phyloP scores from a whole-genome alignment of 2,329 filamentous ascomycete genomes.

The Paracoccidioides lutzii region DNA sequence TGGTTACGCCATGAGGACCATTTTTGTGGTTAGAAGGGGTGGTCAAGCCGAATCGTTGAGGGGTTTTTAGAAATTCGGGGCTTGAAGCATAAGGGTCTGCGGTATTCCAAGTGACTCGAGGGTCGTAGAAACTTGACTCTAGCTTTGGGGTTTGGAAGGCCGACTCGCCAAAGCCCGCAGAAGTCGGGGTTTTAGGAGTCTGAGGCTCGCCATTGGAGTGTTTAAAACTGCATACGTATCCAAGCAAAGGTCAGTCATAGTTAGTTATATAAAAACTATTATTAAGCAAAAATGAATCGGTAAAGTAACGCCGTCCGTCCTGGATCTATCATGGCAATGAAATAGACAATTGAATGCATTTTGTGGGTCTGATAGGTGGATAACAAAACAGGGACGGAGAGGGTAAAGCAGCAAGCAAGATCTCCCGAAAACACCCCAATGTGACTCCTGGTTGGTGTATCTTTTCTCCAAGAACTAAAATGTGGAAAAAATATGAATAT shows the following conservation, averaged over 20 bases:
- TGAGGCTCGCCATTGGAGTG: conserved; percentile 35
- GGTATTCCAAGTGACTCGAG: conserved; percentile 35
- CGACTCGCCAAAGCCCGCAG: conserved; percentile 25
- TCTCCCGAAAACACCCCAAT: no score
- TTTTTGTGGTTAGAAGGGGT: conserved; percentile 20
- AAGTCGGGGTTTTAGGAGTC: conserved; percentile 34
- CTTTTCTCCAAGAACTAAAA: not conserved
- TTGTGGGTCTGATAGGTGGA: not conserved
- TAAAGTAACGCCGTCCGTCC: not conserved
- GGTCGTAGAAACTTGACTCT: conserved; percentile 36
- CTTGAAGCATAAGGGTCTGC: conserved; percentile 36
- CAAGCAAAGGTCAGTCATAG: conserved; percentile 15
- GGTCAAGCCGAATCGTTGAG: conserved; percentile 26
- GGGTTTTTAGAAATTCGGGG: conserved; percentile 33
- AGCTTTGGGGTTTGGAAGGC: conserved; percentile 35
- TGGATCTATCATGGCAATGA: no score
- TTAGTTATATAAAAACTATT: not conserved
- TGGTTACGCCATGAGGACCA: conserved; percentile 7
- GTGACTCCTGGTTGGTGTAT: no score
- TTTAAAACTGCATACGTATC: conserved; percentile 31
- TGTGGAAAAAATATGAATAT: not conserved
- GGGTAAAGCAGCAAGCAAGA: not conserved
- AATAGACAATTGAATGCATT: not conserved
- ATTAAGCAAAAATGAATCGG: not conserved
- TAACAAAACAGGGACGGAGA: not conserved